Base-by-base conservation (phyloP, 257 asterid genomes). In the Petrea volubilis region DNA sequence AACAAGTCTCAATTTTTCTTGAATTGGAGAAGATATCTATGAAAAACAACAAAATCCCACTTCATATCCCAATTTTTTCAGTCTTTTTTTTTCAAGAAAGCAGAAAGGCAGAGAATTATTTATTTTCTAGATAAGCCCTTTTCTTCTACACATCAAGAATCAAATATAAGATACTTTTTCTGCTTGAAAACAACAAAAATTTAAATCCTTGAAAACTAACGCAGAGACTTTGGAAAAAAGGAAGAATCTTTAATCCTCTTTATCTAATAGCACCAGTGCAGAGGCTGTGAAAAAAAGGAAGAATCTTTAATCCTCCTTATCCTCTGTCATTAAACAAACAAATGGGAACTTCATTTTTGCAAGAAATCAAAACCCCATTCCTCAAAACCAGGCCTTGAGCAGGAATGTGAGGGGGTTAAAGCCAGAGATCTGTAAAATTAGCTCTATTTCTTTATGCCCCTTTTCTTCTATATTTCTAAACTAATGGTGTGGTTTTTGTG, bases 381-480 rank as follows among this genome's bases (percentile, higher is more conserved):
- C 78, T 1, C 44, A 64, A 56, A 60, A 43, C 43, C 21, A 20
- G 23, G 67, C 44, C 56, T 68, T 29, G 18, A 68, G 77, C 47
- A 70, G 70, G n/a, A 71, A 73, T 61, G 64, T 44, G 62, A 71
- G 65, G n/a, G 71, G 76, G 53, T 64, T 67, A 69, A 58, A 62
- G 63, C 18, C 64, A 52, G 70, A 76, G 88, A 80, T 83, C 84
- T 78, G 82, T 76, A 70, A 74, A 68, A 68, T 9, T 51, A 18
- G 79, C 62, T 59, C 67, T 10, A 13, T 17, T 53, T 67, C 28
- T 61, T 25, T 27, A 67, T 21, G 27, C 52, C 9, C 11, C 13
- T 41, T 57, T 67, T 31, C 38, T 38, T 38, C 9, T 38, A 38
- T 38, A 38, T 44, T 17, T 17, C n/a, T 64, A 58, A 52, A 75